Base-by-base conservation (phyloP, 306 rosid genomes). In the Dryas octopetala region DNA sequence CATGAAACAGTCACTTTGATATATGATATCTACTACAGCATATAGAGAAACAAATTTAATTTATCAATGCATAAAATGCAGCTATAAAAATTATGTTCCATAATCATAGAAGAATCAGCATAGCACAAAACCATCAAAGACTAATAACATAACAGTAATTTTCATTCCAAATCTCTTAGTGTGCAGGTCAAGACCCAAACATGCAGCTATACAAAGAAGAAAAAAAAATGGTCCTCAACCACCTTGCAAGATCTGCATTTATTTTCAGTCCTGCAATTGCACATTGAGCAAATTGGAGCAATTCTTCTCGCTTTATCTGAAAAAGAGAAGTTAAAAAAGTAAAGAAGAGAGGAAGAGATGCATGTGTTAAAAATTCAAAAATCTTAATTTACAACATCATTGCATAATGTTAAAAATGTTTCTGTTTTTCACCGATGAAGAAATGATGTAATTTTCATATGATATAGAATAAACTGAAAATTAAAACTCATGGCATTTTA, bases 241-340 rank as follows among this genome's bases (percentile, higher is more conserved):
- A 93, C 98, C 98, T 89, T 86, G 84, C 75, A 52, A 93, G 87
- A 77, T 93, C 96, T 54, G 96, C 86, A 83, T 88, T 85, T 79
- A 87, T 49, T 87, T 93, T 93, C 76, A 93, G 81, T 82, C 96
- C 98, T 32, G 96, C 62, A 78, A 93, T 81, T 74, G 94, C 91
- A 83, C 47, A 82, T 87, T 91, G 97, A 82, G 87, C 92, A 79
- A 83, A 83, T 76, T 93, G 96, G 77, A 93, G 98, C 86, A 93
- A 78, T 74, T 93, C 98, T 76, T 93, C 96, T 65, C 97, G 91
- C 81, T 91, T 93, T 64, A 82, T 85, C 98, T 93, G 83, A 40
- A 78, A 32, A 77, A 74, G 52, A 73, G 38, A 9, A 79, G 76
- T 53, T 7, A 15, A 71, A 2, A 48, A 52, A 61, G 43, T 4